Conservation (phyloP, 352 stramenopile species). For the Globisporangium irregulare region DNA sequence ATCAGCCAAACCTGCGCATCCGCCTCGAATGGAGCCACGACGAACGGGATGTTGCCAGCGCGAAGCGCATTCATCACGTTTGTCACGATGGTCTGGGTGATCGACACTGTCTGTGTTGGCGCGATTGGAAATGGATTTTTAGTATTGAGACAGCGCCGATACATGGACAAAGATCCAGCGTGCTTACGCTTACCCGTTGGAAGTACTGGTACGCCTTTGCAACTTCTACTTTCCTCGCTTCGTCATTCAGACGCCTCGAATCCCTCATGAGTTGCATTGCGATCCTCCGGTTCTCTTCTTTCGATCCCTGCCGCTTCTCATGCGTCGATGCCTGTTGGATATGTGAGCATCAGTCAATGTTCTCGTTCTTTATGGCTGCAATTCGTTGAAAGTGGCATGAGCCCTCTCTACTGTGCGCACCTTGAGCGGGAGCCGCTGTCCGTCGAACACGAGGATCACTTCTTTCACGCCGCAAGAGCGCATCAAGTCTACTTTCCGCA, state of each 20-base stretch:
- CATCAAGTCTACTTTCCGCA: conserved; percentile 71
- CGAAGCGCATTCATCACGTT: conserved; percentile 59
- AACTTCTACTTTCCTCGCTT: conserved; percentile 48
- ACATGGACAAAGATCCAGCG: neutral
- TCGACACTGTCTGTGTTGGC: conserved; percentile 49
- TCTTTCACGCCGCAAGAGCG: conserved; percentile 45
- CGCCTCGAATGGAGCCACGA: conserved; percentile 74
- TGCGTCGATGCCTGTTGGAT: conserved; percentile 51
- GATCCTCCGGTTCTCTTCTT: conserved; percentile 54
- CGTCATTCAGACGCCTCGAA: conserved; percentile 41
- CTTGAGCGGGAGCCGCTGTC: conserved; percentile 70
- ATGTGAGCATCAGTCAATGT: neutral
- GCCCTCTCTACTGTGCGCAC: conserved; percentile 17
- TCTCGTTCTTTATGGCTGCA: neutral
- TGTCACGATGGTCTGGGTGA: conserved; percentile 55
- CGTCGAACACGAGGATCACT: conserved; percentile 74
- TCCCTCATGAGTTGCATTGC: conserved; percentile 51
- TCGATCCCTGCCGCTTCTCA: conserved; percentile 52
- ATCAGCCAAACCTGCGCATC: conserved; percentile 44
- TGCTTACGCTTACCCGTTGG: conserved; percentile 28
- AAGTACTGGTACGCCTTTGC: conserved; percentile 59
- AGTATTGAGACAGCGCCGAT: neutral
- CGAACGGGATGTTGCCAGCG: conserved; percentile 41
- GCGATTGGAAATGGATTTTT: neutral
- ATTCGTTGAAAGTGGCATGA: no score